Evolutionary conservation across 2,329 filamentous ascomycete species (phyloP).

Genomic region (Penicillium sp.): DNA sequence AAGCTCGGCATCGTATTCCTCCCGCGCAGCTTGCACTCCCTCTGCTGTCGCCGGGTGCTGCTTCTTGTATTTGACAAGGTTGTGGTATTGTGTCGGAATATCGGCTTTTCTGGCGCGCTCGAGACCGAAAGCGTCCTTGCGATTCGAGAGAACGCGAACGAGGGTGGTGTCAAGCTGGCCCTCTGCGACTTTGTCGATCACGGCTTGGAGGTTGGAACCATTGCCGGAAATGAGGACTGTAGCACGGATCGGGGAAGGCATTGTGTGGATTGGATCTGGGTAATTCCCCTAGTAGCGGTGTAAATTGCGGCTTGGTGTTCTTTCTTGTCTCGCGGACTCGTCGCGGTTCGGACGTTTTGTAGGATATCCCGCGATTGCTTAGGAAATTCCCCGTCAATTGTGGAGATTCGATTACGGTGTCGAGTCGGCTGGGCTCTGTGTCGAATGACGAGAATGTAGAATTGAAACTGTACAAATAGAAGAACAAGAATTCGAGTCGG

Average conservation of each 20-base stretch:
- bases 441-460: background rate
- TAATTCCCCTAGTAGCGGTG: background rate
- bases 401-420: too few species aligned
- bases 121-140: slow-evolving; percentile 67
- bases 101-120: slow-evolving; percentile 61
- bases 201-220: slow-evolving; percentile 78
- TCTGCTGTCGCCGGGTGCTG: slow-evolving; percentile 62
- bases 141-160: slow-evolving; percentile 68
- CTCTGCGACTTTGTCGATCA: slow-evolving; percentile 65
- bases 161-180: slow-evolving; percentile 57
- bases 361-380: background rate
- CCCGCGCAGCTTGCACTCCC: slow-evolving; percentile 58
- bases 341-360: background rate
- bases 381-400: background rate
- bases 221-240: slow-evolving; percentile 73
- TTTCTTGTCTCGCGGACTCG: background rate
- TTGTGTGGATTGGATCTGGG: slow-evolving; percentile 14
- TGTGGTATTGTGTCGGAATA: slow-evolving; percentile 81
- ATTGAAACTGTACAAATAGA: background rate
- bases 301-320: background rate
- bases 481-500: background rate
- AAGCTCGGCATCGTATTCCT: slow-evolving; percentile 75
- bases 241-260: slow-evolving; percentile 53
- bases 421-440: background rate
- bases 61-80: slow-evolving; percentile 77